Evolutionary conservation across 352 stramenopile species (phyloP), one percentile per base, ranked within the genome.

Genomic region (Pythium myriotylum): DNA sequence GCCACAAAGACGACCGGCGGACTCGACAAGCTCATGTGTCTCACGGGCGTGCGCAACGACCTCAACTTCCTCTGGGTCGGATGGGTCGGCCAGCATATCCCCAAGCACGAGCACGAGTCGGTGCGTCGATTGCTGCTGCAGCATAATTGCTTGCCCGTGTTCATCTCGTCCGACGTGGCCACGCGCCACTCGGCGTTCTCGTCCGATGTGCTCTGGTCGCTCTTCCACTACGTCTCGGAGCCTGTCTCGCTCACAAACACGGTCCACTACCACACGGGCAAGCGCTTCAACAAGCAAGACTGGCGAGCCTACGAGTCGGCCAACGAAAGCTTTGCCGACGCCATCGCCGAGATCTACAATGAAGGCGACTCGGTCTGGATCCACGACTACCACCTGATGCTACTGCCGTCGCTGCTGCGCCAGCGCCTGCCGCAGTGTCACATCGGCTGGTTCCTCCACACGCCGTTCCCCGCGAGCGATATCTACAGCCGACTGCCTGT

Each of bases 321-420:
- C 5, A 97, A 97, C 57, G 79, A 89, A 58, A 84, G 76, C 59
- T 96, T 95, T 65, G 88, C 88, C 3, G 84, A 95, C 57, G 77
- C 87, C 2, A 91, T 95, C 16, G 81, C 78, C 10, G 85, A 92
- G 55, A 81, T 95, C 39, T 95, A 94, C 64, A 91, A 95, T 35
- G 85, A 94, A 76, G 88, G 86, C 68, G 88, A 96, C 66, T 75
- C 81, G 20, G 83, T 97, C 8, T 96, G 88, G 88, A 79, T 96
- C 17, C 88, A 96, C 68, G 89, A 97, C 75, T 96, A 96, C 67
- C 89, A 97, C 55, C 66, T 97, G 24, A 96, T 97, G 88, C 62
- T 92, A 52, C 67, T 97, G 17, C 89, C 89, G n/a, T 89, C 80
- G 55, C 71, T 95, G 59, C 67, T 97, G 24, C 80, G 88, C 32